Percentiles rank a stretch among this genome's conserved stretches.
Evolutionary conservation across 257 asterid species (phyloP).

Genomic region (Salvia hispanica): DNA sequence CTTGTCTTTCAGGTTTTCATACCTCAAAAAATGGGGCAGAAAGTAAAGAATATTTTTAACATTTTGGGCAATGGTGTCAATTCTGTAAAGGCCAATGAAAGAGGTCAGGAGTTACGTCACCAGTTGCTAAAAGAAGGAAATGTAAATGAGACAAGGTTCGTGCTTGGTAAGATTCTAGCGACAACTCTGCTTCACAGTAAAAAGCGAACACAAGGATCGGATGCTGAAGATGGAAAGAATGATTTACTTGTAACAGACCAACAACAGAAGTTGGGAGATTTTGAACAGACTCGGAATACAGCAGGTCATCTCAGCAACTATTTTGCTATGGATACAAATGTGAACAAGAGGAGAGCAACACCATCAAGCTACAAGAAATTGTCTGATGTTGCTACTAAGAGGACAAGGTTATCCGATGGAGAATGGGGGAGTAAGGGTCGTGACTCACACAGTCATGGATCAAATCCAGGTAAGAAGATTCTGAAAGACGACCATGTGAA

Average conservation of each 20-base stretch:
- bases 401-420: conserved; percentile 24
- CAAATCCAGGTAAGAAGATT: conserved; percentile 2
- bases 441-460: background rate
- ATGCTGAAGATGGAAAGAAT: conserved; percentile 29
- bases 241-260: conserved; percentile 27
- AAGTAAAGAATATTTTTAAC: conserved; percentile 38
- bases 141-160: conserved; percentile 57
- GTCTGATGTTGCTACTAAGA: conserved; percentile 31
- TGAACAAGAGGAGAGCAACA: conserved; percentile 21
- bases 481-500: conserved; percentile 27
- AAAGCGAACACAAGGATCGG: conserved; percentile 25
- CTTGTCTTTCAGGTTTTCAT: conserved; percentile 63
- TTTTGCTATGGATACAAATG: conserved; percentile 12
- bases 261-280: conserved; percentile 21
- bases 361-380: conserved; percentile 21
- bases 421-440: conserved; percentile 3
- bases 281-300: conserved; percentile 24
- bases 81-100: conserved; percentile 29
- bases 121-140: conserved; percentile 46
- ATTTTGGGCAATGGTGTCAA: conserved; percentile 35
- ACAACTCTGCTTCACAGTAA: conserved; percentile 44
- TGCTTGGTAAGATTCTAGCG: conserved; percentile 69
- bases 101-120: conserved; percentile 41
- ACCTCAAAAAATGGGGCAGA: conserved; percentile 44
- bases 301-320: conserved; percentile 17